Conservation (phyloP, 2,329 filamentous ascomycete genomes). For the Xylariaceae sp. region DNA sequence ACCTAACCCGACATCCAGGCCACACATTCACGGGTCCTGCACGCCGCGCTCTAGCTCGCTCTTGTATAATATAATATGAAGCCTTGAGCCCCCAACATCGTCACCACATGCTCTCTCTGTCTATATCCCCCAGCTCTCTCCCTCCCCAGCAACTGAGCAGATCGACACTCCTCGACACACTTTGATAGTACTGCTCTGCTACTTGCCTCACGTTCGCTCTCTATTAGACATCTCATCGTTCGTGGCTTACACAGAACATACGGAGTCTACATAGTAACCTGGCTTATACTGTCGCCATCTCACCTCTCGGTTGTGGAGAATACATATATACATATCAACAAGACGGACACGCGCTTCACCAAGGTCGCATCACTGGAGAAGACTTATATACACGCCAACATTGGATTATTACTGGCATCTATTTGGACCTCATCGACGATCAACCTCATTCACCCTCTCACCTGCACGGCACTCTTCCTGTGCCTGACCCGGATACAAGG, state of each 20-base stretch:
- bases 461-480: neutral
- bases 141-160: neutral
- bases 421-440: neutral
- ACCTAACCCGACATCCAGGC: slow-evolving; percentile 11
- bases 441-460: neutral
- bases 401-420: too few species aligned
- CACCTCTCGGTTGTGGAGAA: neutral
- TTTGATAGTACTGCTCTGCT: neutral
- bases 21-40: slow-evolving; percentile 11
- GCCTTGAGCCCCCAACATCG: slow-evolving; percentile 20
- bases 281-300: slow-evolving; percentile 2
- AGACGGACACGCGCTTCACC: neutral
- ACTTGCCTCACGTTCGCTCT: slow-evolving; percentile 9
- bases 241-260: neutral
- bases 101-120: slow-evolving; percentile 6
- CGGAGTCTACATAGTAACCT: neutral
- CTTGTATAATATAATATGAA: slow-evolving; percentile 18
- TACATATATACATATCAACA: neutral
- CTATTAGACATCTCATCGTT: slow-evolving; percentile 3
- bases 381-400: neutral
- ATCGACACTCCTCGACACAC: slow-evolving; percentile 4
- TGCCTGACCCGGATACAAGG: slow-evolving; percentile 6
- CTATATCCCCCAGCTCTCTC: slow-evolving; percentile 11
- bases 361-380: neutral
- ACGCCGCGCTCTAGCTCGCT: slow-evolving; percentile 14